These are phyloP conservation scores for Hygrocybe coccinea DNA, from an alignment of 768 basidiomycete species.

Conservation along the genomic window DNA sequence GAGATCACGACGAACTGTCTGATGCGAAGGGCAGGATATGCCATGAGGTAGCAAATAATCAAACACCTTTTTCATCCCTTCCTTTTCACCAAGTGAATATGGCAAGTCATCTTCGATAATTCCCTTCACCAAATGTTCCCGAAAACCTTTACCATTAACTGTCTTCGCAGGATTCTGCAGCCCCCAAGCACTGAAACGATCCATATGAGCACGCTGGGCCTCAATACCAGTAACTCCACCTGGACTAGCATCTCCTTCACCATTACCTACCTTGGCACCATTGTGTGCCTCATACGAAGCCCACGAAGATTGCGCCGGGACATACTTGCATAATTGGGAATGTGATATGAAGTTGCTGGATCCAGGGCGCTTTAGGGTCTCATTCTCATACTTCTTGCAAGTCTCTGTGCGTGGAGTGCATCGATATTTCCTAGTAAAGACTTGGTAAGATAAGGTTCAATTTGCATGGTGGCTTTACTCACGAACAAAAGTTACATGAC, in stretches of 20 bases:
- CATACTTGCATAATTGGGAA: neutral
- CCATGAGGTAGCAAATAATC: neutral
- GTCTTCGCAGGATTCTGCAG: neutral
- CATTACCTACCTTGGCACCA: neutral
- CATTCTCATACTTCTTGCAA: neutral
- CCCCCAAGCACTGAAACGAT: neutral
- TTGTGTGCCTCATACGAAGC: neutral
- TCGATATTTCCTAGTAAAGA: neutral
- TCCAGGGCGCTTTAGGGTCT: neutral
- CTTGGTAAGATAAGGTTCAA: neutral
- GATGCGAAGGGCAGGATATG: neutral
- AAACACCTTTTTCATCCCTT: neutral
- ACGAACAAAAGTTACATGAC: conserved; percentile 1
- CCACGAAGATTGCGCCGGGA: neutral
- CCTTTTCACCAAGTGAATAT: neutral
- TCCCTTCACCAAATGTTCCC: neutral
- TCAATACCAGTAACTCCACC: neutral
- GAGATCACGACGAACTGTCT: neutral
- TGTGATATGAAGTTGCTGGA: neutral
- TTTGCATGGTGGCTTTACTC: neutral
- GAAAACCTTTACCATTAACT: neutral
- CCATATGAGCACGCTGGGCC: neutral
- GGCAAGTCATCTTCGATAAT: neutral
- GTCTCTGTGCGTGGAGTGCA: neutral
- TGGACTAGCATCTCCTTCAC: neutral